Conservation (phyloP, 495 filamentous ascomycete genomes). For the Penicillium paradoxum region DNA sequence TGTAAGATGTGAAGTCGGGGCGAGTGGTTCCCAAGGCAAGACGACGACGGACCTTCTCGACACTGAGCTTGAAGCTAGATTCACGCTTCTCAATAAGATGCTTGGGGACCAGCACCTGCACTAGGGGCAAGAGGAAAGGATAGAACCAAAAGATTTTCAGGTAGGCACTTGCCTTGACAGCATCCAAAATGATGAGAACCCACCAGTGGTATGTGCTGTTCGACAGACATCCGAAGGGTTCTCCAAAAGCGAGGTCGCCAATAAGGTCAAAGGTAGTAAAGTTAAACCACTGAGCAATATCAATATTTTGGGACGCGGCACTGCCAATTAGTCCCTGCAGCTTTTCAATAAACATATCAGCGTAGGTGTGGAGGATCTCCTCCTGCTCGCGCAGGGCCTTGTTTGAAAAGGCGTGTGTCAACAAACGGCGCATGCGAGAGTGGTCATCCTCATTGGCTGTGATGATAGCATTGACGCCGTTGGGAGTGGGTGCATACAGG, state of each 20-base stretch:
- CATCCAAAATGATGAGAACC: conserved; percentile 33
- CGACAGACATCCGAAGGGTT: conserved; percentile 45
- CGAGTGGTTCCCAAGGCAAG: conserved; percentile 28
- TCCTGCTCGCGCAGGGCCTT: conserved; percentile 48
- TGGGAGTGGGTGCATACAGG: conserved; percentile 22
- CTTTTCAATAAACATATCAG: conserved; percentile 32
- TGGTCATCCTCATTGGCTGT: conserved; percentile 42
- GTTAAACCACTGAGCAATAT: conserved; percentile 38
- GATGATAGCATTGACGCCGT: conserved; percentile 25
- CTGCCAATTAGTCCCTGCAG: conserved; percentile 17
- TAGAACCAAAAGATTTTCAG: conserved; percentile 32
- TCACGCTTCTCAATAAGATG: conserved; percentile 18
- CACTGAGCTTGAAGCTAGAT: conserved; percentile 32
- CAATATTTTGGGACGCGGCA: conserved; percentile 22
- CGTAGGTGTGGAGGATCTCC: conserved; percentile 36
- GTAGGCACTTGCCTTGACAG: conserved; percentile 26
- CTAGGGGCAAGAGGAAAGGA: conserved; percentile 25
- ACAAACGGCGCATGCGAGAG: conserved; percentile 37
- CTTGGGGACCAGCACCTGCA: conserved; percentile 19
- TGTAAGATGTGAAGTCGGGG: conserved; percentile 37
- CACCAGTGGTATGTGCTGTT: conserved; percentile 42
- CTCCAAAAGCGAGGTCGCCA: conserved; percentile 44
- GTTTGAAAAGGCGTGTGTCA: conserved; percentile 49
- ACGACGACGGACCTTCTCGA: conserved; percentile 38
- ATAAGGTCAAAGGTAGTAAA: conserved; percentile 45